A percentile compares a stretch with the other conserved stretches of the same genome.
These are phyloP conservation scores for Heritiera littoralis DNA, from an alignment of 345 rosid species.

Conservation along the genomic window DNA sequence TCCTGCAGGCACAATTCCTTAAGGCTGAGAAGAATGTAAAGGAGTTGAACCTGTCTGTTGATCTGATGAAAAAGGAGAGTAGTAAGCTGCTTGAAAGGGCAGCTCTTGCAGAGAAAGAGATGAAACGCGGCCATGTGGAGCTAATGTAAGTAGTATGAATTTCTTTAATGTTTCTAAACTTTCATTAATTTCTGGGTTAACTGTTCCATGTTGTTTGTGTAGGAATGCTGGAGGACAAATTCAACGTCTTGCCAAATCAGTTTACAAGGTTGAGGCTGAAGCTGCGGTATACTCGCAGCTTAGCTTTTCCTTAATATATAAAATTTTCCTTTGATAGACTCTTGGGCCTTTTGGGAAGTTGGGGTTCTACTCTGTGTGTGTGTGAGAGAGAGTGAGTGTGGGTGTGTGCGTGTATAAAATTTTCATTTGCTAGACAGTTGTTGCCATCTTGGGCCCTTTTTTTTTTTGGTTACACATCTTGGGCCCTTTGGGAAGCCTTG, in stretches of 20 bases:
- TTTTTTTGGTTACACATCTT: neutral
- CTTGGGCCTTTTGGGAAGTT: neutral
- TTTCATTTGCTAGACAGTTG: neutral
- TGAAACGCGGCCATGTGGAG: constrained; percentile 71
- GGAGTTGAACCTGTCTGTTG: constrained; percentile 71
- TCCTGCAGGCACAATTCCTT: constrained; percentile 64
- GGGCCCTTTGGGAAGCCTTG: neutral
- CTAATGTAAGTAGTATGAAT: constrained; percentile 50
- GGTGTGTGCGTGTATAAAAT: neutral
- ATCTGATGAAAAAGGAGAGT: constrained; percentile 84
- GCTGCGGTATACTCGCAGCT: constrained; percentile 58
- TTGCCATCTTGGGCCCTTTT: neutral
- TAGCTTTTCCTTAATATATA: neutral
- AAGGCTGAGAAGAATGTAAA: constrained; percentile 82
- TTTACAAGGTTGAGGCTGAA: constrained; percentile 69
- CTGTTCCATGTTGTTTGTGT: constrained; percentile 26
- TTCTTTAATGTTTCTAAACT: neutral
- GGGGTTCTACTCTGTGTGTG: too few species aligned
- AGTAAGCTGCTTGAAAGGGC: constrained; percentile 85
- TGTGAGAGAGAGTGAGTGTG: too few species aligned
- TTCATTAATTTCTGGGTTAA: neutral
- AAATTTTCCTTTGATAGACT: neutral
- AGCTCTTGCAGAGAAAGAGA: constrained; percentile 80
- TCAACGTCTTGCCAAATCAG: constrained; percentile 70
- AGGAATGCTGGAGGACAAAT: constrained; percentile 76